A percentile compares a stretch with the other conserved stretches of the same genome.
These are phyloP conservation scores for Musa balbisiana DNA, from an alignment of 202 grass and related monocot genomes.

Conservation along the genomic window DNA sequence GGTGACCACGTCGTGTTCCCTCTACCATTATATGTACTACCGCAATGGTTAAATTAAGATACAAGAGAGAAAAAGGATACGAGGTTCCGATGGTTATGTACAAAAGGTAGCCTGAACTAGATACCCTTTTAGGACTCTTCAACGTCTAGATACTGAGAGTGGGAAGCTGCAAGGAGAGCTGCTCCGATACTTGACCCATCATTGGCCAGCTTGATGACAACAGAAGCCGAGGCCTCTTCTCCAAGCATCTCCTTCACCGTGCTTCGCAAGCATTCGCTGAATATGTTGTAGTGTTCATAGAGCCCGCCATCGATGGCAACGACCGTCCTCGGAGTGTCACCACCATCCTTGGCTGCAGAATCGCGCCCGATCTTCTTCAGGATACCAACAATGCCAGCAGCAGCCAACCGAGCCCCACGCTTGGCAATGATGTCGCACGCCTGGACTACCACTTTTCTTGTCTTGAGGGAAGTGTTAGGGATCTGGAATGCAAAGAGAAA, in stretches of 20 bases:
- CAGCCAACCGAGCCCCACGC: slow-evolving; percentile 69
- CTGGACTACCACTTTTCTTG: slow-evolving; percentile 68
- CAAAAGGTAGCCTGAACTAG: slow-evolving; percentile 7
- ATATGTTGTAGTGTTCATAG: slow-evolving; percentile 90
- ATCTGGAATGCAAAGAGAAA: slow-evolving; percentile 36
- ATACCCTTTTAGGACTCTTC: slow-evolving; percentile 33
- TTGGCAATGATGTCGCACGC: slow-evolving; percentile 70
- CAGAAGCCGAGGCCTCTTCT: slow-evolving; percentile 41
- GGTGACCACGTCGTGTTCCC: neutral
- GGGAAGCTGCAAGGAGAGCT: slow-evolving; percentile 77
- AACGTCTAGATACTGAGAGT: slow-evolving; percentile 55
- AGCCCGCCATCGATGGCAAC: slow-evolving; percentile 83
- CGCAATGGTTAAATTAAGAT: neutral
- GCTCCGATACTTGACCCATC: slow-evolving; percentile 88
- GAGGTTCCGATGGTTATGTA: neutral
- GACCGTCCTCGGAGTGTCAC: slow-evolving; percentile 38
- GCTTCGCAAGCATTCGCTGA: slow-evolving; percentile 50
- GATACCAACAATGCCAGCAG: slow-evolving; percentile 72
- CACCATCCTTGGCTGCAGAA: slow-evolving; percentile 16
- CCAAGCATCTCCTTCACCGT: slow-evolving; percentile 70
- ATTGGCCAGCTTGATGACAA: slow-evolving; percentile 80
- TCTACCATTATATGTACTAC: neutral
- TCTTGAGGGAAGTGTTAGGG: slow-evolving; percentile 50
- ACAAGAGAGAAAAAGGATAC: neutral
- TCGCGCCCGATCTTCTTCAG: slow-evolving; percentile 85